These are phyloP conservation scores for Aphanomyces invadans DNA, from an alignment of 352 stramenopile genomes.

Conservation along the genomic window DNA sequence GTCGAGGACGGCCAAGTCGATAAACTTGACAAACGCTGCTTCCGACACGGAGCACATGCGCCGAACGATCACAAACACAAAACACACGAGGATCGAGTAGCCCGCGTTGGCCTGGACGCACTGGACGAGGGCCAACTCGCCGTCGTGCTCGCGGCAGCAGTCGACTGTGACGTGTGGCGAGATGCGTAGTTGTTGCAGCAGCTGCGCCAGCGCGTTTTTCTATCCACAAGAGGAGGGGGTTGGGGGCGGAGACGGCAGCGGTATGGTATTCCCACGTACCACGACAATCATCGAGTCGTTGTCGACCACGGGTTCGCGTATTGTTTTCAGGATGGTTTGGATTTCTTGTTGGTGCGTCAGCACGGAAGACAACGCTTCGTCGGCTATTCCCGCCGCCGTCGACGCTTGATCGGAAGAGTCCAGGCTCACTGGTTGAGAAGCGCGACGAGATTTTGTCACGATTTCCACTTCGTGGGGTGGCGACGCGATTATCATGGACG, in stretches of 20 bases:
- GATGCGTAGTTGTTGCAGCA: conserved; percentile 75
- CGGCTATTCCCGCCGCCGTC: neutral
- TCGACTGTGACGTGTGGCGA: conserved; percentile 57
- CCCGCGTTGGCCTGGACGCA: conserved; percentile 48
- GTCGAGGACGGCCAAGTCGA: conserved; percentile 46
- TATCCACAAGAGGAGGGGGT: neutral
- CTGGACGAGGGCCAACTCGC: conserved; percentile 45
- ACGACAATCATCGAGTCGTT: conserved; percentile 27
- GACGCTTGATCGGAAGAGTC: too few relatives aligned
- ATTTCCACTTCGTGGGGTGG: neutral
- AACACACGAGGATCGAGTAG: conserved; percentile 75
- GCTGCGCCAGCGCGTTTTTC: conserved; percentile 48
- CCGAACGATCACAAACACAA: conserved; percentile 62
- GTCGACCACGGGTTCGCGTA: conserved; percentile 37
- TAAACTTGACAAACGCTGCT: conserved; percentile 48
- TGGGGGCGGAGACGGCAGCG: neutral
- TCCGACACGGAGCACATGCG: conserved; percentile 64
- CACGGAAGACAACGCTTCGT: conserved; percentile 1
- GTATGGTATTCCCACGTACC: conserved; percentile 1
- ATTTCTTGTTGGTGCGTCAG: conserved; percentile 25
- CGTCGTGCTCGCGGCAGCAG: conserved; percentile 38
- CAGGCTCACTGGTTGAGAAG: neutral
- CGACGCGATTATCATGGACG: neutral
- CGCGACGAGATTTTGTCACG: neutral
- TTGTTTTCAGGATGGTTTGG: conserved; percentile 36